Evolutionary conservation across 1,139 yeast species (phyloP).

Genomic region (Ogataea hybrid): DNA sequence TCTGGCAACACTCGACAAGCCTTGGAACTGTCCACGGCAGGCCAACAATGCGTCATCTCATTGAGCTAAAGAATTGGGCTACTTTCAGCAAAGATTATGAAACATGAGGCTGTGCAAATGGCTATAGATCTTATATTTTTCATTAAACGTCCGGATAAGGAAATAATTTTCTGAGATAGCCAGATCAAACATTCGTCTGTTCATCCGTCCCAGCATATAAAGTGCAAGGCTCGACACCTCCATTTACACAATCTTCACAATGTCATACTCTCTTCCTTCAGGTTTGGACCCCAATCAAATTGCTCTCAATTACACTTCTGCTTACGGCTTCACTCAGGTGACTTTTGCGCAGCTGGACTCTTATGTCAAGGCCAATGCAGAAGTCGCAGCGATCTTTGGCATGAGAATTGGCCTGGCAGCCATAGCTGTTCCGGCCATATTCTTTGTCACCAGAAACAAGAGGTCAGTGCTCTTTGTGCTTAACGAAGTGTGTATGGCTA

Average conservation of each 20-base stretch:
- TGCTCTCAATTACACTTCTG: slow-evolving; percentile 33
- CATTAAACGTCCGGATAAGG: slow-evolving; percentile 29
- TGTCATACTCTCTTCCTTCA: slow-evolving; percentile 11
- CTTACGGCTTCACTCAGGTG: slow-evolving; percentile 31
- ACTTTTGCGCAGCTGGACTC: slow-evolving; percentile 38
- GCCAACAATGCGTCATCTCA: slow-evolving; percentile 91
- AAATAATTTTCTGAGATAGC: slow-evolving; percentile 17
- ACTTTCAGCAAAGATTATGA: slow-evolving; percentile 40
- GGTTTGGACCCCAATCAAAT: slow-evolving; percentile 27
- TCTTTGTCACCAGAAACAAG: slow-evolving; percentile 44
- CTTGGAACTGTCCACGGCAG: slow-evolving; percentile 99
- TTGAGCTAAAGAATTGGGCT: slow-evolving; percentile 54
- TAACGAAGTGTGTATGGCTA: slow-evolving; percentile 57
- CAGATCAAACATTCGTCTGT: slow-evolving; percentile 4
- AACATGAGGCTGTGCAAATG: slow-evolving; percentile 5
- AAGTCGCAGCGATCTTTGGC: slow-evolving; percentile 42
- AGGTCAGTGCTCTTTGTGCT: slow-evolving; percentile 67
- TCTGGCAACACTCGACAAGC: slow-evolving; percentile 74
- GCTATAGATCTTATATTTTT: not conserved
- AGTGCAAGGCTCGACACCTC: not conserved
- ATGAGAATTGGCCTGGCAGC: slow-evolving; percentile 44
- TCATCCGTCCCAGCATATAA: slow-evolving; percentile 1
- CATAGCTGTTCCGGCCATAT: slow-evolving; percentile 37
- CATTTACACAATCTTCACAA: not conserved
- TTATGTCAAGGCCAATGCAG: slow-evolving; percentile 31